Evolutionary conservation across 1,284 basidiomycete genomes (phyloP).

Genomic region (Microbotryomycetes sp.): DNA sequence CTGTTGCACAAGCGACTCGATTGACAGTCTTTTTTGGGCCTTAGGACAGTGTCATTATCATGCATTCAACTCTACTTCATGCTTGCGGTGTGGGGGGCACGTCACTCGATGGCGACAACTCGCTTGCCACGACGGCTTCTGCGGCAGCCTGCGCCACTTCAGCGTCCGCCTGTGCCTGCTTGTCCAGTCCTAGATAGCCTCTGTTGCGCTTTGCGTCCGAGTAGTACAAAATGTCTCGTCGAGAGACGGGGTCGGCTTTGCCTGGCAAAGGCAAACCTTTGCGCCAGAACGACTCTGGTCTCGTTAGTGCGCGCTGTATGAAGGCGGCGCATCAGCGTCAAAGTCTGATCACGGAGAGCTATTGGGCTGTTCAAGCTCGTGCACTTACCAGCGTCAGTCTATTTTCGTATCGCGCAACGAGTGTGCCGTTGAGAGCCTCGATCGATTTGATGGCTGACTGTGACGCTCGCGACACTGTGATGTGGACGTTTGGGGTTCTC

Average conservation of each 20-base stretch:
- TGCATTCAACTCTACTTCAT: too few species aligned
- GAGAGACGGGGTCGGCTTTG: constrained; percentile 26
- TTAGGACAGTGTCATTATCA: too few species aligned
- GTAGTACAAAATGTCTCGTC: constrained; percentile 42
- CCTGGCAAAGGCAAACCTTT: constrained; percentile 22
- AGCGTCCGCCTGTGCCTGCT: not conserved
- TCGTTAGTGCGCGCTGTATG: constrained; percentile 30
- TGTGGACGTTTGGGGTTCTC: constrained; percentile 62
- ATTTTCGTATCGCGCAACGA: constrained; percentile 92
- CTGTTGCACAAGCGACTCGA: too few species aligned
- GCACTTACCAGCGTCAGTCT: constrained; percentile 55
- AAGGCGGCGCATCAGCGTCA: not conserved
- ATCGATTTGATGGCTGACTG: constrained; percentile 78
- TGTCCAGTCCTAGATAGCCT: constrained; percentile 26
- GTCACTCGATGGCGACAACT: too few species aligned
- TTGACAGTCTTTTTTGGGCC: too few species aligned
- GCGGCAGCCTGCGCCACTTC: not conserved
- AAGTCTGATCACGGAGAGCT: constrained; percentile 49
- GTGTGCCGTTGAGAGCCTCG: constrained; percentile 70
- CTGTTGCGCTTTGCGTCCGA: constrained; percentile 44
- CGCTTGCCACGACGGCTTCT: not conserved
- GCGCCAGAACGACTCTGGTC: constrained; percentile 28
- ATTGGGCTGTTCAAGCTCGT: not conserved
- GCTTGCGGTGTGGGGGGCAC: too few species aligned
- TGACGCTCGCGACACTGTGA: constrained; percentile 78